Evolutionary conservation across 2,329 filamentous ascomycete species (phyloP), one percentile per base, ranked within the genome.

Genomic region (Botrytis medusae): DNA sequence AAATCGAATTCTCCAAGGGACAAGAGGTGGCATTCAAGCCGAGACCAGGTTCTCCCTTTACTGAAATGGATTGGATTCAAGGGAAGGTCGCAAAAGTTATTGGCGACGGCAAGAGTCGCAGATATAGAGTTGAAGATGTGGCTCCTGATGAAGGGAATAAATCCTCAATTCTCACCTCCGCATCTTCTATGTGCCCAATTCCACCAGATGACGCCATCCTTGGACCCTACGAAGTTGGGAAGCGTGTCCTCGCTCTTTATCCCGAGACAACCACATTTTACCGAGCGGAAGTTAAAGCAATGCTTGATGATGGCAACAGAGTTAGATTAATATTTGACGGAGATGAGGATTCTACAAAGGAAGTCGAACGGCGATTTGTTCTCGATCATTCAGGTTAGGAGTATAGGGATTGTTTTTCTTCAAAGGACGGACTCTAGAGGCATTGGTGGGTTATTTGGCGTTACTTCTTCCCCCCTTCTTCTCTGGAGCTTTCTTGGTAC

Each of bases 221-320:
- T 59, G 87, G 92, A 73, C 88, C 92, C 51, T 89, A 88, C 77
- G 79, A 85, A 12, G 83, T 88, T 57, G 91, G 92, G 62, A 93
- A 91, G 80, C 88, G 90, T 63, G 93, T 95, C 14, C 84, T 95
- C 73, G 93, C 93, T 0, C 84, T 94, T 73, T 96, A 96, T 79
- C 93, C 93, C 0, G 91, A 94, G 78, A 95, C 93, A 1, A 95
- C 93, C 1, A 95, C 92, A 0, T 95, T 96, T 78, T 96, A 96
- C 81, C 91, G 92, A 80, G 93, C 93, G 1, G 92, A 94, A 77
- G 93, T 95, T 14, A 92, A 93, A 83, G 90, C 90, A 51, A 90
- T 88, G 85, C 71, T 79, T 22, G 77, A 79, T 14, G 85, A 91
- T 72, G 84, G 84, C 73, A 57, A 81, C 79, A 87, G 86, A 74